Evolutionary conservation across 1,139 yeast genomes (phyloP), one percentile per base, ranked within the genome.

Genomic region (Pichia sp.): DNA sequence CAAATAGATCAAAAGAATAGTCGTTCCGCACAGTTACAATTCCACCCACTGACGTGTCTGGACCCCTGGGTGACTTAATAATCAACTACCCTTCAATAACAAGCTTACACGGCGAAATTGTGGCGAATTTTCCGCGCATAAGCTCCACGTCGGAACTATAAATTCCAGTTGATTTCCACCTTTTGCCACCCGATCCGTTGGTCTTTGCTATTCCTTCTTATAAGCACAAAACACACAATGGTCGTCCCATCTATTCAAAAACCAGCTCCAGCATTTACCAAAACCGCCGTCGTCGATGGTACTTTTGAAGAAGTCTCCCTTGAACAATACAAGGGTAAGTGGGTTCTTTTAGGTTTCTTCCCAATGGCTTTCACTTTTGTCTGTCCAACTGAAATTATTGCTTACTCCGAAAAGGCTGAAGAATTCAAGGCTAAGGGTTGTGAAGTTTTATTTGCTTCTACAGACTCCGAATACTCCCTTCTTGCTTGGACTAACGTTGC

Each of bases 281-380:
- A 90, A 77, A 87, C 95, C 61, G 97, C 98, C 65, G 97, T 92
- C 63, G 76, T 90, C 60, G 90, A 88, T 73, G 97, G 97, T 71
- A 75, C 78, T 55, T 92, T 92, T 67, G 97, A 90, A 75, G 96
- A 90, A 66, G 77, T 92, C 61, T 77, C 95, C 50, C 81, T 92
- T 61, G 97, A 88, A 63, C 85, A 86, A 73, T 90, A 83, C 85
- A 82, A 84, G 76, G 97, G 97, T 65, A 86, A 92, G 73, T 92
- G 97, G 95, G 96, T 92, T 55, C 73, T 92, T 56, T 77, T 92
- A 64, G 97, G 95, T 55, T 92, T 92, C 75, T 84, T 92, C 68
- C 98, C 98, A 71, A 77, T 90, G 78, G 97, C 97, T 47, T 92
- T 92, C 88, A 92, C 98, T 54, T 92, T 92, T 61, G 97, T 92